Evolutionary conservation across 1,284 basidiomycete species (phyloP).

Genomic region (Lignosus rhinocerotis): DNA sequence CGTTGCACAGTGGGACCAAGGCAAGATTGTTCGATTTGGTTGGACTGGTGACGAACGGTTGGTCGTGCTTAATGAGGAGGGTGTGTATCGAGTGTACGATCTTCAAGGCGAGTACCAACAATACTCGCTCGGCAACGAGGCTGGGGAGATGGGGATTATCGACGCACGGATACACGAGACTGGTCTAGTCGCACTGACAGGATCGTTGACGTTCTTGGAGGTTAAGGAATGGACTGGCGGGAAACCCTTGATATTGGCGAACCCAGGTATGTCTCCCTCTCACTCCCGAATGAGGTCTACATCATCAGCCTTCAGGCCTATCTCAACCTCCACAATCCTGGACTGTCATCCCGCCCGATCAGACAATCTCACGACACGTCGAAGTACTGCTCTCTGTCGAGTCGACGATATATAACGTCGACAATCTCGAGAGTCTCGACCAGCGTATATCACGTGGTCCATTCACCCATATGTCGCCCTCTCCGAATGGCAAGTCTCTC

Average conservation of each 20-base stretch:
- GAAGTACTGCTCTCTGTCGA: constrained; percentile 85
- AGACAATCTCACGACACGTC: constrained; percentile 82
- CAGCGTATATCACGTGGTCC: constrained; percentile 90
- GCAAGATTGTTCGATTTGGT: constrained; percentile 77
- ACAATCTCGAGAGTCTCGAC: constrained; percentile 85
- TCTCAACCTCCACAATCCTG: constrained; percentile 78
- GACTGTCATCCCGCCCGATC: constrained; percentile 85
- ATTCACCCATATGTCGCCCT: constrained; percentile 84
- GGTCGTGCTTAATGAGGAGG: constrained; percentile 89
- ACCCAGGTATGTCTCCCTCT: constrained; percentile 54
- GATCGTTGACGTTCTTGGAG: constrained; percentile 77
- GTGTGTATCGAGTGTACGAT: constrained; percentile 88
- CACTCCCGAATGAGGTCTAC: not conserved
- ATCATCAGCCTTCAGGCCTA: constrained; percentile 48
- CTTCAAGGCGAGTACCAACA: constrained; percentile 85
- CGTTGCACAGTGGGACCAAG: constrained; percentile 76
- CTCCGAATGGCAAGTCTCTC: constrained; percentile 92
- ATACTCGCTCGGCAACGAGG: constrained; percentile 82
- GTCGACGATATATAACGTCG: constrained; percentile 76
- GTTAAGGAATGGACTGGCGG: constrained; percentile 85
- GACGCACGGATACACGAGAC: constrained; percentile 85
- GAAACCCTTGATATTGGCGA: constrained; percentile 65
- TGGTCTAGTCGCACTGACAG: constrained; percentile 86
- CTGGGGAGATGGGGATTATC: constrained; percentile 82
- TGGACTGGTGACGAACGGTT: constrained; percentile 84